These are phyloP conservation scores for Saccharomycopsis sp. DNA, from an alignment of 805 yeast genomes.

Conservation along the genomic window DNA sequence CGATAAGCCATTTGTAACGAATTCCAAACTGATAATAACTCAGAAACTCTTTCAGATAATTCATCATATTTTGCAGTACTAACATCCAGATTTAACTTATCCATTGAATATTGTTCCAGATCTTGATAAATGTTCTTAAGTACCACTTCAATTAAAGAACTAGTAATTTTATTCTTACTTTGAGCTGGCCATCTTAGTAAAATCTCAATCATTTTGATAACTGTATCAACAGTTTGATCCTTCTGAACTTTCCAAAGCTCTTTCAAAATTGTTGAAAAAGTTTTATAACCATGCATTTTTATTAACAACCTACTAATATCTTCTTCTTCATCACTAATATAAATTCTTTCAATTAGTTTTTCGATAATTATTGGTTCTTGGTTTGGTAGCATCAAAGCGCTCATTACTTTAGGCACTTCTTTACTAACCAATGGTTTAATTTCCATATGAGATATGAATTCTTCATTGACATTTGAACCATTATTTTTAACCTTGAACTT, in stretches of 20 bases:
- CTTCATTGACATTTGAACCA: constrained; percentile 50
- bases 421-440: constrained; percentile 35
- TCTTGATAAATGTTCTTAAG: constrained; percentile 34
- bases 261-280: constrained; percentile 53
- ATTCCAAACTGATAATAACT: constrained; percentile 59
- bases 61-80: constrained; percentile 14
- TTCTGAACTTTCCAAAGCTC: constrained; percentile 22
- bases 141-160: constrained; percentile 60
- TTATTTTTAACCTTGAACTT: constrained; percentile 36
- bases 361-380: constrained; percentile 55
- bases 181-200: constrained; percentile 57
- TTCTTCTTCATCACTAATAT: constrained; percentile 34
- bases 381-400: constrained; percentile 59
- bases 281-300: constrained; percentile 78
- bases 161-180: constrained; percentile 66
- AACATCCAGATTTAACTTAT: constrained; percentile 22
- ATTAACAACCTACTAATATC: constrained; percentile 48
- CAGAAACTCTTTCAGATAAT: constrained; percentile 29
- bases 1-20: constrained; percentile 71
- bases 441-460: constrained; percentile 50
- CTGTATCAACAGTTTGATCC: neutral
- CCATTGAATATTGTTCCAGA: too few relatives aligned
- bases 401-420: constrained; percentile 72
- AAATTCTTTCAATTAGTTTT: constrained; percentile 60
- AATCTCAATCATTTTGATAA: constrained; percentile 41